Evolutionary conservation across 306 rosid genomes (phyloP).

Genomic region (Neltuma alba): DNA sequence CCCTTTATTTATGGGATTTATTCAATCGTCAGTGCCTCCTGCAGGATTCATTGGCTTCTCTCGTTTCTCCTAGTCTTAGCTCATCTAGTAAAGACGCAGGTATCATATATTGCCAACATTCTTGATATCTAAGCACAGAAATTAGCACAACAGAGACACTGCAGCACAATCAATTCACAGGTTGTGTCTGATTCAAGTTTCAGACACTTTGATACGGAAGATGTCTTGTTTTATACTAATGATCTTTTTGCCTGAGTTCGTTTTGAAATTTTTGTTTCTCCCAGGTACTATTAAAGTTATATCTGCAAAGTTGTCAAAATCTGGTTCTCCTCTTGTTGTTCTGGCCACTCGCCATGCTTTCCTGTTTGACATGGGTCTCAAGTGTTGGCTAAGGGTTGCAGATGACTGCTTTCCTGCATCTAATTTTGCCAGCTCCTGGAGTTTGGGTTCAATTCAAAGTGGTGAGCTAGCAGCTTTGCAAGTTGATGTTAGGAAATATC

Average conservation of each 20-base stretch:
- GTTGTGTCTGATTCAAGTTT: neutral
- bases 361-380: slow-evolving; percentile 85
- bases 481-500: slow-evolving; percentile 93
- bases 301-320: slow-evolving; percentile 77
- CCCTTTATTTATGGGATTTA: slow-evolving; percentile 85
- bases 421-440: slow-evolving; percentile 96
- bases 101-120: slow-evolving; percentile 31
- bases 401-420: slow-evolving; percentile 99
- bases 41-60: slow-evolving; percentile 79
- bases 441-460: slow-evolving; percentile 84
- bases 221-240: slow-evolving; percentile 15
- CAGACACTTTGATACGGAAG: slow-evolving; percentile 14
- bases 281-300: slow-evolving; percentile 79
- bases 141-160: neutral
- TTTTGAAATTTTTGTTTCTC: slow-evolving; percentile 25
- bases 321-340: slow-evolving; percentile 81
- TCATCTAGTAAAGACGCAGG: slow-evolving; percentile 74
- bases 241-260: slow-evolving; percentile 11
- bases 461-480: slow-evolving; percentile 96
- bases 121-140: slow-evolving; percentile 9
- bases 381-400: slow-evolving; percentile 97
- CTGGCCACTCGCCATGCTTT: slow-evolving; percentile 93
- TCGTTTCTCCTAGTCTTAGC: slow-evolving; percentile 61
- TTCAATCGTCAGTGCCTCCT: slow-evolving; percentile 74
- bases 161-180: neutral